Base-by-base conservation (phyloP, 805 yeast species). In the Candida glaebosa region DNA sequence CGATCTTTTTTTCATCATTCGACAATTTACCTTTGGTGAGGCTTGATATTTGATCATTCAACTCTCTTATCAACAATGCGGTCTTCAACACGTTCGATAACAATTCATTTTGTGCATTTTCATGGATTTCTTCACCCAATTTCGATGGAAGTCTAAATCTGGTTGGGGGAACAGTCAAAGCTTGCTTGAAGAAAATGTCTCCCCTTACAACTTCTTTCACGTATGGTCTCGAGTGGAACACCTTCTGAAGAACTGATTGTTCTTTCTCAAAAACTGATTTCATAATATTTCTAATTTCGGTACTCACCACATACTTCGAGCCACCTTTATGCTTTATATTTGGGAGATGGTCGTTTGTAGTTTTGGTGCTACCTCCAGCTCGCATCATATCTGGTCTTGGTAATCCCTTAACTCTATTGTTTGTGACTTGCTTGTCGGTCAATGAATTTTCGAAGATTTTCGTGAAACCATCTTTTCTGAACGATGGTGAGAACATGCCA, bases 141-240 rank as follows among this genome's bases (percentile, higher is more conserved):
- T 90, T 90, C 12, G 96, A 84, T n/a, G 99, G 99, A 51, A 90
- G 75, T 63, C 99, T 79, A 73, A 93, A 93, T 63, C 98, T 77
- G 2, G 98, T 95, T 38, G 99, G 90, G 28, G 99, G 99, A 31
- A 95, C 98, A 31, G 89, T 83, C 44, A 93, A 69, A 3, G 88
- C 82, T 51, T 87, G 90, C 53, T 88, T 75, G 71, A 93, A 95
- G 63, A 95, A 93, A 74, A 87, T 76, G 57, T 91, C 96, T 15
- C 96, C 84, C 32, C 61, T 60, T 3, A 76, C 73, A 3, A 66
- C 55, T 7, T 73, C 70, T 18, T 60, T 56, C 26, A 72, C 69
- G 42, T 62, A 71, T 18, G 96, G 96, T 64, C 88, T 77, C 14
- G 95, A 77, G 57, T 87, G 87, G 79, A 91, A 93, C 37, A 93